Conservation (phyloP, 2,329 filamentous ascomycete genomes). For the Lasiodiplodia citricola region DNA sequence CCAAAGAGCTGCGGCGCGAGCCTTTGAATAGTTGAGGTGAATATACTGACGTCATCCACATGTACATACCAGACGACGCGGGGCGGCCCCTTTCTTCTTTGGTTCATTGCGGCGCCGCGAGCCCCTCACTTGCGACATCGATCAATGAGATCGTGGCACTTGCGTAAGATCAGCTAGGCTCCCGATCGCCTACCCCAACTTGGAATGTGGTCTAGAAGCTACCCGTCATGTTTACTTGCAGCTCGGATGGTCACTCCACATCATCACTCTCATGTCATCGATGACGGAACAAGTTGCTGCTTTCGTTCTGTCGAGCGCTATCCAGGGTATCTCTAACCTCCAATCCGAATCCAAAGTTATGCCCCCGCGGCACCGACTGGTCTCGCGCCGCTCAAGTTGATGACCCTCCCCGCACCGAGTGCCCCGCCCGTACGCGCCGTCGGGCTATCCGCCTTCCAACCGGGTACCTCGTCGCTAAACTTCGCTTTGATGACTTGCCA, state of each 20-base stretch:
- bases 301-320: background rate
- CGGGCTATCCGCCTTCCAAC: constrained; percentile 66
- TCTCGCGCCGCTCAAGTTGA: constrained; percentile 62
- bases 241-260: background rate
- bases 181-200: constrained; percentile 9
- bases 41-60: constrained; percentile 12
- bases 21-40: constrained; percentile 20
- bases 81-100: constrained; percentile 15
- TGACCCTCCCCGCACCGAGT: constrained; percentile 57
- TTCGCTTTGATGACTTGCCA: constrained; percentile 71
- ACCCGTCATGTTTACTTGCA: background rate
- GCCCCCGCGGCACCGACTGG: constrained; percentile 40
- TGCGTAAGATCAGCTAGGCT: constrained; percentile 18
- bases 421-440: constrained; percentile 30
- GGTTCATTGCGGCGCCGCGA: constrained; percentile 11
- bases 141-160: constrained; percentile 10
- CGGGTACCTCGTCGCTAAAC: constrained; percentile 65
- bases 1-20: constrained; percentile 3
- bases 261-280: background rate
- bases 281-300: background rate
- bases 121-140: constrained; percentile 23
- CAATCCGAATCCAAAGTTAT: background rate
- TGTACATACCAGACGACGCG: constrained; percentile 6
- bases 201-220: constrained; percentile 6
- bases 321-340: background rate